Percentiles rank a stretch among this genome's conserved stretches.
These are phyloP conservation scores for Capronia epimyces DNA, from an alignment of 2,329 filamentous ascomycete species.

Conservation along the genomic window DNA sequence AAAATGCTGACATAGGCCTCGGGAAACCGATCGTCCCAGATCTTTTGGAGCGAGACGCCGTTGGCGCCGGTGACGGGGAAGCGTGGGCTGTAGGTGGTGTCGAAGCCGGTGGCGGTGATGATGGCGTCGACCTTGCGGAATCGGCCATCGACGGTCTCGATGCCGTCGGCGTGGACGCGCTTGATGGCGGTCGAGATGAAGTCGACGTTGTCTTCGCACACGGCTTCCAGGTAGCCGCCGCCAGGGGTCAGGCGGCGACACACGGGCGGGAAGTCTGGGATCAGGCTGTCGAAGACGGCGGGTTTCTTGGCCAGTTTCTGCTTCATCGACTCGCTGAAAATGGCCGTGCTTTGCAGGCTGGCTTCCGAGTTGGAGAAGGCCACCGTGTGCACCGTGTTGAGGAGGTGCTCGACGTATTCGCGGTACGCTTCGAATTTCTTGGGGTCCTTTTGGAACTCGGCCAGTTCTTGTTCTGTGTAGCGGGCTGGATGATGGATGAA, in stretches of 20 bases:
- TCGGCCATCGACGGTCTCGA: slow-evolving; percentile 55
- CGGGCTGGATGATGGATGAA: no score
- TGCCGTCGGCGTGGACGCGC: slow-evolving; percentile 54
- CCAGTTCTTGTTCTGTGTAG: no score
- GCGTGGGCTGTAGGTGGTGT: background rate
- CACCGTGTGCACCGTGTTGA: no score
- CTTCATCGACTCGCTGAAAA: no score
- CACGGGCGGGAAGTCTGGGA: background rate
- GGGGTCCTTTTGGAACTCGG: no score
- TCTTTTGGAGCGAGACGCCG: slow-evolving; percentile 15
- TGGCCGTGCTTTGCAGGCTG: no score
- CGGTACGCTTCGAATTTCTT: no score
- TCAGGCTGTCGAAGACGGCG: background rate
- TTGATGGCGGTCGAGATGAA: slow-evolving; percentile 51
- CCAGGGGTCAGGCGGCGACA: slow-evolving; percentile 19
- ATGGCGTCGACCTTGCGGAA: slow-evolving; percentile 57
- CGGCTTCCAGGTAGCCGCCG: slow-evolving; percentile 26
- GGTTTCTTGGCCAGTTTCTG: background rate
- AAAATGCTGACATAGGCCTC: slow-evolving; percentile 20
- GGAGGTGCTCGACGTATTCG: no score
- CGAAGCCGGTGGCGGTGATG: slow-evolving; percentile 59
- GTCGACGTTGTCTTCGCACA: slow-evolving; percentile 37
- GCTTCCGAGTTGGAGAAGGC: no score
- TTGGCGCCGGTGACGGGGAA: slow-evolving; percentile 31
- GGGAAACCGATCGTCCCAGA: slow-evolving; percentile 22